Evolutionary conservation across 2,329 filamentous ascomycete genomes (phyloP).

Genomic region (Zalaria sp.): DNA sequence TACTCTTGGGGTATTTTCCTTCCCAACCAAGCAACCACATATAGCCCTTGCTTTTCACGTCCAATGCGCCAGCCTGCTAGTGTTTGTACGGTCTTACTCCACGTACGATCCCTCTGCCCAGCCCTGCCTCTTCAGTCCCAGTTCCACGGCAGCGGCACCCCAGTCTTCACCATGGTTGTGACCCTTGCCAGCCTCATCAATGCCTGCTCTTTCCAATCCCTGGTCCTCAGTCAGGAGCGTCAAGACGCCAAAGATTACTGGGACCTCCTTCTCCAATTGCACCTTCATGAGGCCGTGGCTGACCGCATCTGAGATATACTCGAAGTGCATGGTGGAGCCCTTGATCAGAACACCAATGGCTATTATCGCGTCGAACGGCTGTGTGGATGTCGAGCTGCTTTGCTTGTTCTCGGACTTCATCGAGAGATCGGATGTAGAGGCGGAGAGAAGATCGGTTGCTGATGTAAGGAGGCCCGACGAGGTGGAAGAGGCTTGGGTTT

Average conservation of each 20-base stretch:
- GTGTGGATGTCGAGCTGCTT: conserved; percentile 29
- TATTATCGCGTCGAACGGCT: conserved; percentile 82
- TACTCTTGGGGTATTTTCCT: too few species aligned
- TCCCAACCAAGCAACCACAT: too few species aligned
- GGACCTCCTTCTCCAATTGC: conserved; percentile 75
- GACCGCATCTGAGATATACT: conserved; percentile 90
- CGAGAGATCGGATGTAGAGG: conserved; percentile 53
- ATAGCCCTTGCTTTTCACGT: too few species aligned
- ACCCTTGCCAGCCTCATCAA: conserved; percentile 33
- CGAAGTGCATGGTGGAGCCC: conserved; percentile 98
- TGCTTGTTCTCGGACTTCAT: conserved; percentile 17
- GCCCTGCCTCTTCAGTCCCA: conserved; percentile 73
- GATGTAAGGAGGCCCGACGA: conserved; percentile 45
- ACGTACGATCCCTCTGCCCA: conserved; percentile 61
- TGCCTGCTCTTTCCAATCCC: conserved; percentile 68
- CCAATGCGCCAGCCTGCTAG: background rate
- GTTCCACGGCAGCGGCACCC: conserved; percentile 86
- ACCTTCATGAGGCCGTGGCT: conserved; percentile 89
- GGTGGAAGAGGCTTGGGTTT: conserved; percentile 55
- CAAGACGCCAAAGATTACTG: conserved; percentile 82
- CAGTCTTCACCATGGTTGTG: conserved; percentile 98
- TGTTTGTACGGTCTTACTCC: conserved; percentile 18
- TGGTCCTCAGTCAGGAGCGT: conserved; percentile 84
- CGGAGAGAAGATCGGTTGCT: conserved; percentile 63
- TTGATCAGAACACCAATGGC: conserved; percentile 95